Percentiles rank a stretch among this genome's conserved stretches.
These are phyloP conservation scores for Fomitopsis serialis DNA, from an alignment of 768 basidiomycete species.

Conservation along the genomic window DNA sequence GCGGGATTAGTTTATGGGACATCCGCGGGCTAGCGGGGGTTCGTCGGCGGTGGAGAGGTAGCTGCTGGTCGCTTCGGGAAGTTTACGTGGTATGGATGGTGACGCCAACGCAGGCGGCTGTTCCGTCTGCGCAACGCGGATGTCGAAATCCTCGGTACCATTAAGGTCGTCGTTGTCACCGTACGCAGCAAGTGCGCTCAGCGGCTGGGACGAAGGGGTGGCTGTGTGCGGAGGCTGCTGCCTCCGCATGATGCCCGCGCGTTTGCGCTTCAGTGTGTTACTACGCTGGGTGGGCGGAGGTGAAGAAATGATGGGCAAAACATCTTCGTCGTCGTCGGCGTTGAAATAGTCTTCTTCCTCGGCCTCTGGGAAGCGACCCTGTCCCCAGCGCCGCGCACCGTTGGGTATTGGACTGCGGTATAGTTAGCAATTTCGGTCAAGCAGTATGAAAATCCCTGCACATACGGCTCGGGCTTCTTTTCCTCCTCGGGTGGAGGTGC, in stretches of 20 bases:
- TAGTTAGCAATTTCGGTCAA: background rate
- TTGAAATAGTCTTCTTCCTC: constrained; percentile 97
- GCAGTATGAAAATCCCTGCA: background rate
- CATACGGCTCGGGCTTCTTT: constrained; percentile 47
- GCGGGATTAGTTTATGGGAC: constrained; percentile 34
- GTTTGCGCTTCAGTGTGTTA: constrained; percentile 52
- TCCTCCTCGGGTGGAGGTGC: constrained; percentile 61
- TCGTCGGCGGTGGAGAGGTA: background rate
- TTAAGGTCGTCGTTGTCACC: constrained; percentile 59
- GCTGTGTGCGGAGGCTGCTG: constrained; percentile 14
- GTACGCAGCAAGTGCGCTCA: constrained; percentile 71
- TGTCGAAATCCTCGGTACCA: constrained; percentile 7
- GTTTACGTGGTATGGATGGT: background rate
- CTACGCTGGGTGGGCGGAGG: constrained; percentile 21
- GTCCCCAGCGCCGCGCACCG: constrained; percentile 24
- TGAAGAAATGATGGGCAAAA: constrained; percentile 26
- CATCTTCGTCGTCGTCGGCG: constrained; percentile 60
- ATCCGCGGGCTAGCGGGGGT: constrained; percentile 23
- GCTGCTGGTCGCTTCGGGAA: background rate
- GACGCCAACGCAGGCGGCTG: constrained; percentile 7
- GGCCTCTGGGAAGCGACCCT: constrained; percentile 50
- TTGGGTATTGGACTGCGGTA: constrained; percentile 8
- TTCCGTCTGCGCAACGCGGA: background rate
- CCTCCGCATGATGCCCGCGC: constrained; percentile 21
- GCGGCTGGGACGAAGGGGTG: constrained; percentile 24